Conservation (phyloP, 1,284 basidiomycete species). For the Cryptococcus amylolentus region DNA sequence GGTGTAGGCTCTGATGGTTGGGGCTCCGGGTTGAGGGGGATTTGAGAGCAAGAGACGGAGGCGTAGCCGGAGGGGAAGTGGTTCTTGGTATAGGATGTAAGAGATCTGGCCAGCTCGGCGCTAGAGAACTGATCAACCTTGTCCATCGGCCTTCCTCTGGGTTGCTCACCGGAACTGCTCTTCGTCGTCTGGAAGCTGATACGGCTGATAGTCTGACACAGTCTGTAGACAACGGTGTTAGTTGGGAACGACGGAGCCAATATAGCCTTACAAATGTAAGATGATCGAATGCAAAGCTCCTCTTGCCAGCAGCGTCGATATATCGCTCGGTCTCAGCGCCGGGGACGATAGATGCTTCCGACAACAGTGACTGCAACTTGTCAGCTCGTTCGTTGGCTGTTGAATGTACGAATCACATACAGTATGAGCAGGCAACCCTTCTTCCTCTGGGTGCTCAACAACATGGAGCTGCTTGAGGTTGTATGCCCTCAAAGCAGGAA, state of each 20-base stretch:
- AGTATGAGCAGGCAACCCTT: conserved; percentile 22
- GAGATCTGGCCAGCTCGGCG: conserved; percentile 63
- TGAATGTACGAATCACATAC: conserved; percentile 14
- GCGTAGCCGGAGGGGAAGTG: conserved; percentile 73
- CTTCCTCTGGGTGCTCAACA: conserved; percentile 57
- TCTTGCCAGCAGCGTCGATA: conserved; percentile 72
- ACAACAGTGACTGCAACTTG: conserved; percentile 32
- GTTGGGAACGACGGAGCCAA: not conserved
- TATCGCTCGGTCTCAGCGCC: conserved; percentile 59
- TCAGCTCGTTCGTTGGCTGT: not conserved
- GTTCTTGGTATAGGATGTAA: conserved; percentile 66
- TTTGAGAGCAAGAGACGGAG: conserved; percentile 59
- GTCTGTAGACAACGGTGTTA: conserved; percentile 55
- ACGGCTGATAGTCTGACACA: conserved; percentile 65
- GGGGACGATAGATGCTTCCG: conserved; percentile 33
- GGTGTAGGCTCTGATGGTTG: conserved; percentile 19
- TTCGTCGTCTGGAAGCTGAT: conserved; percentile 61
- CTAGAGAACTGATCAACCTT: conserved; percentile 48
- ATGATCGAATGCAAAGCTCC: conserved; percentile 76
- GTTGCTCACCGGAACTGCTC: conserved; percentile 68
- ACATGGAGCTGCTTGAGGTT: conserved; percentile 80
- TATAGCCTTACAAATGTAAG: conserved; percentile 61
- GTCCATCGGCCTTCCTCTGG: not conserved
- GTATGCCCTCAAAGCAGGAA: conserved; percentile 73
- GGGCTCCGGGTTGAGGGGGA: conserved; percentile 22